A percentile compares a stretch with the other conserved stretches of the same genome.
phyloP scores from a whole-genome alignment of 2,329 filamentous ascomycete species.

The Xylaria sp. region DNA sequence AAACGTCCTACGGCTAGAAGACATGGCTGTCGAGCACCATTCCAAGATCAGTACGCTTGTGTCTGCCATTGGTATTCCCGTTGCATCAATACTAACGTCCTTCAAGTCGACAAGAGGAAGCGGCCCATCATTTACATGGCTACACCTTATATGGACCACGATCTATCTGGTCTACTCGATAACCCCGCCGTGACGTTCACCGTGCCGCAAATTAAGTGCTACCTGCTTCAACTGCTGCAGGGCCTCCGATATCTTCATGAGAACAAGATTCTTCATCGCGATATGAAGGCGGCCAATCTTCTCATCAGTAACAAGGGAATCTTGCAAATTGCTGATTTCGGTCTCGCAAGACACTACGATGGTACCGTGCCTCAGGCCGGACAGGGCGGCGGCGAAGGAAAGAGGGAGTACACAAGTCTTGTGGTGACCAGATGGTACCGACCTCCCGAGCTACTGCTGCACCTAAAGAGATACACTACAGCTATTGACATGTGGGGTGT shows the following conservation, averaged over 20 bases:
- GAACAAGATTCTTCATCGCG: slow-evolving; percentile 83
- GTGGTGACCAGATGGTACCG: slow-evolving; percentile 98
- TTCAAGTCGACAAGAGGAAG: slow-evolving; percentile 69
- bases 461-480: slow-evolving; percentile 87
- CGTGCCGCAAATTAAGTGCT: slow-evolving; percentile 93
- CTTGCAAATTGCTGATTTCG: slow-evolving; percentile 95
- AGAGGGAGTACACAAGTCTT: slow-evolving; percentile 88
- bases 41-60: slow-evolving; percentile 29
- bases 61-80: slow-evolving; percentile 1
- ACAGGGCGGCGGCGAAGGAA: slow-evolving; percentile 74
- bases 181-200: slow-evolving; percentile 87
- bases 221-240: slow-evolving; percentile 87
- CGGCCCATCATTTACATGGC: slow-evolving; percentile 96
- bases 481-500: slow-evolving; percentile 99
- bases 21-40: slow-evolving; percentile 87
- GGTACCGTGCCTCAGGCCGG: slow-evolving; percentile 73
- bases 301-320: slow-evolving; percentile 92
- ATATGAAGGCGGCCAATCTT: slow-evolving; percentile 98
- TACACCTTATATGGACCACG: slow-evolving; percentile 97
- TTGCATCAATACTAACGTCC: slow-evolving; percentile 23
- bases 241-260: slow-evolving; percentile 88
- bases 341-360: slow-evolving; percentile 87
- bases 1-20: slow-evolving; percentile 81
- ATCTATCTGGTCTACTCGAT: slow-evolving; percentile 92
- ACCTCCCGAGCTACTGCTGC: slow-evolving; percentile 84